These are phyloP conservation scores for Wickerhamiella brachini DNA, from an alignment of 805 yeast species.

Conservation along the genomic window DNA sequence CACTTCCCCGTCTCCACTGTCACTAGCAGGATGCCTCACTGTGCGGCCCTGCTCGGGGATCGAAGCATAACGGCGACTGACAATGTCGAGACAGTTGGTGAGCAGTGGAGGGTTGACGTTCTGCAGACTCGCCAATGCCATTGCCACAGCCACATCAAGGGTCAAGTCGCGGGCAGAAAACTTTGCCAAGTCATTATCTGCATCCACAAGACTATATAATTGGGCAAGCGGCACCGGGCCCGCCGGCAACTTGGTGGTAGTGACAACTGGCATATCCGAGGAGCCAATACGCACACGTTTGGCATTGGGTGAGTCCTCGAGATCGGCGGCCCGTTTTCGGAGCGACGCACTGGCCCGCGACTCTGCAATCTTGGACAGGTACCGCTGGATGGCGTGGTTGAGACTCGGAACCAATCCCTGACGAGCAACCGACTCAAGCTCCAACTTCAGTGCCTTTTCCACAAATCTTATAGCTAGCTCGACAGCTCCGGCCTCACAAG, in stretches of 20 bases:
- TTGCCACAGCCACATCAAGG: conserved; percentile 44
- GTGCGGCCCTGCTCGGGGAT: background rate
- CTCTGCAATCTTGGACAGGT: conserved; percentile 19
- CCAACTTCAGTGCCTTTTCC: conserved; percentile 15
- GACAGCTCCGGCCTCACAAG: conserved; percentile 21
- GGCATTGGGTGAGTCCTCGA: conserved; percentile 17
- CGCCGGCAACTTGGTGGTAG: conserved; percentile 11
- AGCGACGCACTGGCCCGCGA: conserved; percentile 19
- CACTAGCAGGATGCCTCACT: conserved; percentile 6
- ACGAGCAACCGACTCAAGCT: conserved; percentile 13
- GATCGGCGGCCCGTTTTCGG: conserved; percentile 24
- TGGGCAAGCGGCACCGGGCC: conserved; percentile 35
- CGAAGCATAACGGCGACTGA: conserved; percentile 45
- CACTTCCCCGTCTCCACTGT: background rate
- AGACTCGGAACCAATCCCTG: conserved; percentile 24
- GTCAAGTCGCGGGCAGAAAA: conserved; percentile 64
- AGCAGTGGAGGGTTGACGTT: conserved; percentile 40
- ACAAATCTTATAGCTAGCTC: conserved; percentile 17
- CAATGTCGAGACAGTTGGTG: conserved; percentile 53
- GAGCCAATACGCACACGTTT: conserved; percentile 16
- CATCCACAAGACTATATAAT: conserved; percentile 52
- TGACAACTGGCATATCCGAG: conserved; percentile 10
- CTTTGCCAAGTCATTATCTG: conserved; percentile 43
- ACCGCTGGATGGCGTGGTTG: conserved; percentile 20
- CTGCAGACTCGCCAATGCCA: conserved; percentile 53